Evolutionary conservation across 345 rosid species (phyloP), one percentile per base, ranked within the genome.

Genomic region (Noccaea bulbosa): DNA sequence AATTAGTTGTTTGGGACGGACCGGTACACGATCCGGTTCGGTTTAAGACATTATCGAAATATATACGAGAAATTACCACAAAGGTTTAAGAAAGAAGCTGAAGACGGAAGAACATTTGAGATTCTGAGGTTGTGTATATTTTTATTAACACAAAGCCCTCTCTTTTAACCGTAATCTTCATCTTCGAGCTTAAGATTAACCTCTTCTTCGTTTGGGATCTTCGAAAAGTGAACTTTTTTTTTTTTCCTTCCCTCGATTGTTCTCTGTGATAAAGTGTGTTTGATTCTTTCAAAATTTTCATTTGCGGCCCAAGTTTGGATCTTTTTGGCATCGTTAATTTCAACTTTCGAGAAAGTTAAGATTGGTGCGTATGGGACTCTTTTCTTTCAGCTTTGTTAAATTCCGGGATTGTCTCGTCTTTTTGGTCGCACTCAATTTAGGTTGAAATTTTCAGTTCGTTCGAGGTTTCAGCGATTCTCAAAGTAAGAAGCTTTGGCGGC

Each of bases 31-130:
- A 35, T 24, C 50, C 57, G 69, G 57, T 60, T 15, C 20, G 48
- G 68, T 61, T 34, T 44, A 14, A 50, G 59, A 10, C 45, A 48
- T 27, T 16, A 8, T 33, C 32, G 38, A 41, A 49, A 27, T 49
- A 17, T 9, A 34, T 6, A 22, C 7, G 33, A n/a, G 6, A 15
- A 5, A n/a, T n/a, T 32, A 39, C 0, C 2, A 2, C 9, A 8
- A 27, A 32, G 47, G 48, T 4, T 15, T 20, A 22, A 27, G 11
- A 40, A 11, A 8, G 5, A 24, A n/a, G 7, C 5, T 27, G 14
- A 51, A 51, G 57, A 30, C 15, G 11, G 62, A 72, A 44, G 60
- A 67, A 50, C 60, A 44, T 43, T 43, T 51, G 63, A 74, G 69
- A 51, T 60, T 59, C 68, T 59, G 55, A 41, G 48, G 48, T 69